Conservation (phyloP, 2,329 filamentous ascomycete genomes). For the Pseudopyrenochaeta lycopersici region DNA sequence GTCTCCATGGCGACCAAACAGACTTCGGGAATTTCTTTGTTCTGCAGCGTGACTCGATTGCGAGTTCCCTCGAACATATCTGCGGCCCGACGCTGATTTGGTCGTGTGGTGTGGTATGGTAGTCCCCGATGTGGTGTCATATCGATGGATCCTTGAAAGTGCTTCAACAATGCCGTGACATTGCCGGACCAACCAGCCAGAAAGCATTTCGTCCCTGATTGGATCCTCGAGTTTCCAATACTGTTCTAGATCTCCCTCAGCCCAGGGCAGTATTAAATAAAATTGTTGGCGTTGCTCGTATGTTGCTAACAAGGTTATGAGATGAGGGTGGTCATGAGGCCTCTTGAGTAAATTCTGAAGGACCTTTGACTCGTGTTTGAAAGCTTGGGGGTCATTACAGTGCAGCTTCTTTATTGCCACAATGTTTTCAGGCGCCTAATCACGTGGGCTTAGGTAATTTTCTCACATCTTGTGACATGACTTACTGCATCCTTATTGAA, state of each 20-base stretch:
- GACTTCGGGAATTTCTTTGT: not conserved
- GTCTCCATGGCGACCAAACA: conserved; percentile 9
- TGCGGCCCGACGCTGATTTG: not conserved
- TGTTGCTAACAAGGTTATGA: not conserved
- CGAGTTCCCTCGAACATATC: not conserved
- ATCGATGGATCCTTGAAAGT: conserved; percentile 6
- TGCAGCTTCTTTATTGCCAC: not conserved
- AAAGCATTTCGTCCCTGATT: not conserved
- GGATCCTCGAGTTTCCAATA: conserved; percentile 2
- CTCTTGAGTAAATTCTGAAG: not conserved
- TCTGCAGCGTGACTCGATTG: not conserved
- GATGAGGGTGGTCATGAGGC: not conserved
- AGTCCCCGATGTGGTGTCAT: not conserved
- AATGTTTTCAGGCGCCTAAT: not conserved
- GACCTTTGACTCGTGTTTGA: not conserved
- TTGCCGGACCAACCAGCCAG: conserved; percentile 8
- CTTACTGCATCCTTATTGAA: not conserved
- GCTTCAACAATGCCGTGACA: conserved; percentile 4
- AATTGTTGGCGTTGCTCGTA: conserved; percentile 2
- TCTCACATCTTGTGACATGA: conserved; percentile 1
- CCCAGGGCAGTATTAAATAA: conserved; percentile 8
- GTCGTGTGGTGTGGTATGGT: not conserved
- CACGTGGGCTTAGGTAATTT: not conserved
- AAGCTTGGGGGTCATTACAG: not conserved
- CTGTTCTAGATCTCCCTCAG: conserved; percentile 9